These are phyloP conservation scores for Boletus fagicola DNA, from an alignment of 768 basidiomycete genomes.

Conservation along the genomic window DNA sequence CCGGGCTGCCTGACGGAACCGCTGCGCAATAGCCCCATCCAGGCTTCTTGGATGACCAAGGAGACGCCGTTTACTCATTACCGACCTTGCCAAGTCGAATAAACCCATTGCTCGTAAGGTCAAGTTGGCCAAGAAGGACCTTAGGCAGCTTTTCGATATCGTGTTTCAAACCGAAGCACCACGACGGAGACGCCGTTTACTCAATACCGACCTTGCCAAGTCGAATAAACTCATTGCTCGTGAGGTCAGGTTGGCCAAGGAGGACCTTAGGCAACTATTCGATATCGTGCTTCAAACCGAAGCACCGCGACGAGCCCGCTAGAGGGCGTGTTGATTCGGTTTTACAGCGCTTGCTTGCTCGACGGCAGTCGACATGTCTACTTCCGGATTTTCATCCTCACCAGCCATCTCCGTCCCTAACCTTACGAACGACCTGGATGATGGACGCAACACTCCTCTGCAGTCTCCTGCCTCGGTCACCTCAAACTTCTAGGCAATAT, in stretches of 20 bases:
- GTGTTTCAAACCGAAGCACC: neutral
- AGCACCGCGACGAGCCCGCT: neutral
- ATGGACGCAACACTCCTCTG: neutral
- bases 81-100: neutral
- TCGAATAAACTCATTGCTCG: neutral
- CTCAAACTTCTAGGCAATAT: neutral
- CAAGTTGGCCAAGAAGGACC: neutral
- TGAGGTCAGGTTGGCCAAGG: neutral
- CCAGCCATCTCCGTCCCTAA: neutral
- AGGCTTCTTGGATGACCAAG: neutral
- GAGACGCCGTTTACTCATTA: neutral
- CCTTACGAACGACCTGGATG: neutral
- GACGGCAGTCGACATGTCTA: neutral
- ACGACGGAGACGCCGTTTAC: neutral
- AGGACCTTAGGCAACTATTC: neutral
- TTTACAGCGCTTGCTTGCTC: neutral
- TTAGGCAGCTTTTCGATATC: neutral
- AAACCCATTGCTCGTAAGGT: neutral
- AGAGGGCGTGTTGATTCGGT: neutral
- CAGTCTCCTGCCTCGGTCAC: neutral
- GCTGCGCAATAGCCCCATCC: neutral
- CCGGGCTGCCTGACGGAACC: too few relatives aligned
- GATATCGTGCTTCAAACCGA: neutral
- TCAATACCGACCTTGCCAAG: neutral
- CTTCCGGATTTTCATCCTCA: neutral